A percentile compares a stretch with the other conserved stretches of the same genome.
phyloP scores from a whole-genome alignment of 192 early-diverging fungal species.

The Backusella sp. region DNA sequence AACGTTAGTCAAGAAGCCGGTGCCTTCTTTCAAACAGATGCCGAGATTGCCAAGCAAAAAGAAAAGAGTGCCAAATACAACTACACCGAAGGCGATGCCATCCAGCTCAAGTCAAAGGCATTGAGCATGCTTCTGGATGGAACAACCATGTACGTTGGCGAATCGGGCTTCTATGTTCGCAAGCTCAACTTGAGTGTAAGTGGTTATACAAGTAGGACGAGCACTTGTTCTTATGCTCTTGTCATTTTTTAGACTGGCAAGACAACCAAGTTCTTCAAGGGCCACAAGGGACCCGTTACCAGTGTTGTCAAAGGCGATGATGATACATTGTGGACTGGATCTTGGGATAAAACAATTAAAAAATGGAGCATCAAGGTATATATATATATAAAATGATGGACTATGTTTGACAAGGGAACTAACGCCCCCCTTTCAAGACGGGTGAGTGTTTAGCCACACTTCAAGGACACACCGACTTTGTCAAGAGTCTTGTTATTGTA shows the following conservation, averaged over 20 bases:
- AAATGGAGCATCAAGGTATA: conserved; percentile 78
- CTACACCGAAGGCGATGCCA: conserved; percentile 58
- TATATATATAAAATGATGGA: no score
- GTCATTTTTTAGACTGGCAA: conserved; percentile 47
- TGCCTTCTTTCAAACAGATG: conserved; percentile 77
- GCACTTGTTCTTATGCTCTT: neutral
- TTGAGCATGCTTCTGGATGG: conserved; percentile 46
- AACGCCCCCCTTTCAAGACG: conserved; percentile 38
- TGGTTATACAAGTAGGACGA: neutral
- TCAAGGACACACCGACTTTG: conserved; percentile 84
- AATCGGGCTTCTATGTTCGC: conserved; percentile 68
- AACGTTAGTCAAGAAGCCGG: conserved; percentile 57
- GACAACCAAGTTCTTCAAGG: conserved; percentile 50
- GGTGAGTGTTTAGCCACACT: conserved; percentile 65
- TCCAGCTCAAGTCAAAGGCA: conserved; percentile 64
- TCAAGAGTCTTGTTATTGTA: conserved; percentile 68
- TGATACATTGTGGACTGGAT: conserved; percentile 77
- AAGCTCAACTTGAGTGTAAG: conserved; percentile 56
- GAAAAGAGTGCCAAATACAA: conserved; percentile 54
- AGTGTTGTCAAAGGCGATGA: conserved; percentile 52
- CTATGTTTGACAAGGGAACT: no score
- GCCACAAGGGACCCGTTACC: conserved; percentile 74
- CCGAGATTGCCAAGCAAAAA: conserved; percentile 55
- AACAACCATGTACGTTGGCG: conserved; percentile 58
- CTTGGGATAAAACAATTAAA: conserved; percentile 92